Base-by-base conservation (phyloP, 2,329 filamentous ascomycete genomes). In the Colletotrichum musicola region DNA sequence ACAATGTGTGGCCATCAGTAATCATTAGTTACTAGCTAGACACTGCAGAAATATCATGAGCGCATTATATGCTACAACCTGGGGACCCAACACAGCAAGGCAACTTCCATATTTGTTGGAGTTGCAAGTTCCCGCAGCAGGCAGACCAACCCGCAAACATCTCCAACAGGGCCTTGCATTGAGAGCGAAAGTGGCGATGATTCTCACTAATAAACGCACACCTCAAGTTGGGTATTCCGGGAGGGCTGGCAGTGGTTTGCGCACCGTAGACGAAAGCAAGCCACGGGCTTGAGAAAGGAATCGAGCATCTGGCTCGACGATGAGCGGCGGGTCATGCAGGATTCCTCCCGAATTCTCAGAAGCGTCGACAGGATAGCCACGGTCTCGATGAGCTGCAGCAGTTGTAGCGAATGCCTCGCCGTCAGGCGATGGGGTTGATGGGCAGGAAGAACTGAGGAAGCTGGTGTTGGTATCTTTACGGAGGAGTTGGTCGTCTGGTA, bases 231-330 rank as follows among this genome's bases (percentile, higher is more conserved):
- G 22, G 20, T 82, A 77, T 70, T 81, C 78, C 4, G 81, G 82
- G 47, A 83, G 74, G 25, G 81, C 80, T 56, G 81, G 83, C 2
- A 85, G 74, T 3, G 82, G 82, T 66, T 85, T 85, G 44, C 81
- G 78, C 13, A 76, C 71, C 25, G 72, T 16, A 18, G 51, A 49
- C 40, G 67, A 12, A 13, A 42, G 14, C 12, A 44, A 40, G 9
- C 63, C 58, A 18, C 54, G 56, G 6, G 38, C 60, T 49, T 44
- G 71, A 68, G 42, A 73, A 40, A 46, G 61, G 44, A 56, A 57
- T 9, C 46, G 57, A 25, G 53, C n/a, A 20, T 60, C 49, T 53
- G 64, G n/a, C 25, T 51, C n/a, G 9, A 35, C 25, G 51, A 62
- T 42, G 44, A 40, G 27, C 49, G 46, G 18, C 6, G 62, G 38